Evolutionary conservation across 805 yeast species (phyloP).

Genomic region (Cephaloascus albidus): DNA sequence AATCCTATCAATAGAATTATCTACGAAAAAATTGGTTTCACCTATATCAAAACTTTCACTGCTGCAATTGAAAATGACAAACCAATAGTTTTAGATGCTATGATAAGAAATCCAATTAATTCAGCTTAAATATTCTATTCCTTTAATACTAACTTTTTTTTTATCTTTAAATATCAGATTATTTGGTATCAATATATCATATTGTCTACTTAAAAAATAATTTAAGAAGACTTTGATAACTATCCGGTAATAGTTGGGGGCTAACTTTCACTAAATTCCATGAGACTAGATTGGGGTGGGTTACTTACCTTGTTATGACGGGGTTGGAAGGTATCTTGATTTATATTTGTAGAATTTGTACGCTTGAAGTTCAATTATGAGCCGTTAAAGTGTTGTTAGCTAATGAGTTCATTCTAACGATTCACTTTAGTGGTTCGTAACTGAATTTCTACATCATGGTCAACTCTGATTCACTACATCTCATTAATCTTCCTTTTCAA

Average conservation of each 20-base stretch:
- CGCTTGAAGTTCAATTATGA: not conserved
- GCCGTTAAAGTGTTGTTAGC: not conserved
- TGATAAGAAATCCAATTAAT: not conserved
- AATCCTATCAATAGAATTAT: constrained; percentile 43
- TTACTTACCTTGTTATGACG: not conserved
- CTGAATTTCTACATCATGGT: not conserved
- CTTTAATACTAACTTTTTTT: too few relatives aligned
- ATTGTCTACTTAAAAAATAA: not conserved
- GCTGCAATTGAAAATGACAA: constrained; percentile 10
- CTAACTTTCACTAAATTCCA: not conserved
- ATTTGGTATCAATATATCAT: not conserved
- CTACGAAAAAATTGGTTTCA: constrained; percentile 45
- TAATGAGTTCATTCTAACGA: not conserved
- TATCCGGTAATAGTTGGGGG: not conserved
- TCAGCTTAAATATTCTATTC: too few relatives aligned
- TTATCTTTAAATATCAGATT: not conserved
- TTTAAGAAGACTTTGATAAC: not conserved
- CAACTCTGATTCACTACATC: too few relatives aligned
- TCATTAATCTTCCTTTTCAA: too few relatives aligned
- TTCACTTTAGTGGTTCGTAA: not conserved
- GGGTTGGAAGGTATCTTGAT: not conserved
- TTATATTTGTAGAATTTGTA: not conserved
- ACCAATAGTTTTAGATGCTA: not conserved
- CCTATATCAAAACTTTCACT: constrained; percentile 19
- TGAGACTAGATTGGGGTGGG: not conserved